Evolutionary conservation across 2,329 filamentous ascomycete species (phyloP).

Genomic region (Colletotrichum simmondsii): DNA sequence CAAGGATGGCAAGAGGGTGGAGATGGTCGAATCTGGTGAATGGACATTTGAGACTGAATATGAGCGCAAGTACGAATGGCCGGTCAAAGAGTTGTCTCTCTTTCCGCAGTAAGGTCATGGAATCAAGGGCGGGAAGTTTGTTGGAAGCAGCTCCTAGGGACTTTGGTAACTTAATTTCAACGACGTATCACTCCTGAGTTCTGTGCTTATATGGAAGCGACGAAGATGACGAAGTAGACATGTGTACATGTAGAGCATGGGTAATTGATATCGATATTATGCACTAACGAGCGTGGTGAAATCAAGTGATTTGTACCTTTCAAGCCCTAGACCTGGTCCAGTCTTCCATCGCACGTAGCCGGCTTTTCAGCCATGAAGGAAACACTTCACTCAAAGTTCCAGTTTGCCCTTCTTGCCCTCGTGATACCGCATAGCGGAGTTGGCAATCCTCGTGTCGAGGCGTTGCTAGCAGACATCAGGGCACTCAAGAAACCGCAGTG

Average conservation of each 20-base stretch:
- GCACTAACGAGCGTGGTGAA: neutral
- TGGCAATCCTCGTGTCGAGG: too few relatives aligned
- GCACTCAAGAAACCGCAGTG: too few relatives aligned
- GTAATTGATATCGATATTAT: neutral
- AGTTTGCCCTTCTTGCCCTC: too few relatives aligned
- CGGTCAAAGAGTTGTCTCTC: neutral
- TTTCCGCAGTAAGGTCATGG: neutral
- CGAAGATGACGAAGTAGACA: neutral
- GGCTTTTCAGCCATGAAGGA: too few relatives aligned
- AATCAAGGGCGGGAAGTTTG: neutral
- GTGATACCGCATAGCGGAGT: too few relatives aligned
- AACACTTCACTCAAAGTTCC: too few relatives aligned
- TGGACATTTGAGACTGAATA: constrained; percentile 11
- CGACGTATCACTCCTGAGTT: neutral
- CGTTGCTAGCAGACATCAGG: too few relatives aligned
- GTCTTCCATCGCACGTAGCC: too few relatives aligned
- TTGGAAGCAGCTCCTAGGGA: neutral
- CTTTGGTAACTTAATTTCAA: neutral
- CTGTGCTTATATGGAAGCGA: neutral
- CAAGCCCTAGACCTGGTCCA: too few relatives aligned
- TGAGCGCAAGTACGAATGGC: constrained; percentile 14
- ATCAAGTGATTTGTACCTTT: neutral
- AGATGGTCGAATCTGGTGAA: constrained; percentile 11
- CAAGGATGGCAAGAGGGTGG: neutral
- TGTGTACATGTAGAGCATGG: neutral